Evolutionary conservation across 805 yeast genomes (phyloP), one percentile per base, ranked within the genome.

Genomic region (Yamadazyma insecticola): DNA sequence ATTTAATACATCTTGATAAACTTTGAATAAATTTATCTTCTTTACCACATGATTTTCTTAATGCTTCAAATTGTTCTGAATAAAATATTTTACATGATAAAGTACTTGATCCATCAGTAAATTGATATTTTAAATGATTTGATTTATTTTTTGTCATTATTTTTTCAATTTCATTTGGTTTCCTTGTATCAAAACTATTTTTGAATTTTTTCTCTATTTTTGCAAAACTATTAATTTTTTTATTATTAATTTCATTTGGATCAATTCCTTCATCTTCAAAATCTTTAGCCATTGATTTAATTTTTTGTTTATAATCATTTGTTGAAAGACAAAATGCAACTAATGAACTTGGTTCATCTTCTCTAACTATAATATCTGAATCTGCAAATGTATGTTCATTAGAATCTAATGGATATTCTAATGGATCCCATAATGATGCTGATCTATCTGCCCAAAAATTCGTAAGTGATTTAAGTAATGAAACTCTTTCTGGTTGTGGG

Each of bases 361-460:
- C 99, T 30, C 98, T 66, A 7, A 92, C 90, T 36, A 92, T 80
- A 13, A 92, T 95, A 53, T 85, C 87, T 6, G 95, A 85, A 50
- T 94, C 97, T 13, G 86, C 87, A 63, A 92, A 92, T 1, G 90
- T 76, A 53, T 92, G 97, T 50, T 92, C 97, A 0, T 81, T 72
- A 0, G 88, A 72, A 24, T 61, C 70, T 33, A 89, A 65, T 2
- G 97, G 96, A 55, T 88, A 89, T 13, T 75, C 81, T 20, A 92
- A 63, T 0, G 96, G 95, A 43, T 85, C 88, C 97, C 97, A 94
- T 13, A 92, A 69, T 2, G 94, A 81, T 1, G 97, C 92, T 1
- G 97, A 85, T 47, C 98, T 66, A 57, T 92, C 97, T 1, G 97
- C 97, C 97, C 97, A 92, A 56, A 92, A 92, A 46, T 80, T 86